Percentiles rank a stretch among this genome's conserved stretches.
phyloP scores from a whole-genome alignment of 2,329 filamentous ascomycete genomes.

The Fusarium anguioides region DNA sequence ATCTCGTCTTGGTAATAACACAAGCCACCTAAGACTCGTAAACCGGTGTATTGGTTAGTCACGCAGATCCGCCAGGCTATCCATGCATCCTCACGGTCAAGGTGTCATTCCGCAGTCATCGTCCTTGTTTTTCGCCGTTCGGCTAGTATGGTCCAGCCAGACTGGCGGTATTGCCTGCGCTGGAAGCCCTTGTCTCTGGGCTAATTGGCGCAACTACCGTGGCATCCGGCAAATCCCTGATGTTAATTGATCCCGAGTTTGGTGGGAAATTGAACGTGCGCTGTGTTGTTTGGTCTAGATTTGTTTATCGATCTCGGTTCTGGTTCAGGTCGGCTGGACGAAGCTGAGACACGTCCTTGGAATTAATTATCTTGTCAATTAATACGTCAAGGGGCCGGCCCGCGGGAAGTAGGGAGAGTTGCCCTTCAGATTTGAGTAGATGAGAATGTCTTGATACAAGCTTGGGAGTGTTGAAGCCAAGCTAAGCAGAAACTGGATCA shows the following conservation, averaged over 20 bases:
- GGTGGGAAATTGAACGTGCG: conserved; percentile 17
- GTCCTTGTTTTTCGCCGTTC: conserved; percentile 24
- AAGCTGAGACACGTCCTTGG: conserved; percentile 22
- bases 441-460: conserved; percentile 1
- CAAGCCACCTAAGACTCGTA: conserved; percentile 12
- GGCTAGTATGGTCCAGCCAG: conserved; percentile 33
- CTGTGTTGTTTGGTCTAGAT: neutral
- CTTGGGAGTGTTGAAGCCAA: neutral
- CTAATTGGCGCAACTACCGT: conserved; percentile 36
- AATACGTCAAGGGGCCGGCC: neutral
- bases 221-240: conserved; percentile 21
- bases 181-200: conserved; percentile 18
- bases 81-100: conserved; percentile 34
- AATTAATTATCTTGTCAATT: neutral
- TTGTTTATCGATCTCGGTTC: conserved; percentile 13
- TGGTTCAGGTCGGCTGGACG: conserved; percentile 29
- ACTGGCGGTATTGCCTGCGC: conserved; percentile 27
- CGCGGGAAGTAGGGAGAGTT: neutral
- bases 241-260: conserved; percentile 4
- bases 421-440: neutral
- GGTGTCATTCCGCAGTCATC: conserved; percentile 33
- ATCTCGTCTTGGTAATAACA: conserved; percentile 18
- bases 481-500: conserved; percentile 17
- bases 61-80: conserved; percentile 31
- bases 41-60: conserved; percentile 11